Conservation (phyloP, 2,329 filamentous ascomycete species). For the Exophiala calicioides region DNA sequence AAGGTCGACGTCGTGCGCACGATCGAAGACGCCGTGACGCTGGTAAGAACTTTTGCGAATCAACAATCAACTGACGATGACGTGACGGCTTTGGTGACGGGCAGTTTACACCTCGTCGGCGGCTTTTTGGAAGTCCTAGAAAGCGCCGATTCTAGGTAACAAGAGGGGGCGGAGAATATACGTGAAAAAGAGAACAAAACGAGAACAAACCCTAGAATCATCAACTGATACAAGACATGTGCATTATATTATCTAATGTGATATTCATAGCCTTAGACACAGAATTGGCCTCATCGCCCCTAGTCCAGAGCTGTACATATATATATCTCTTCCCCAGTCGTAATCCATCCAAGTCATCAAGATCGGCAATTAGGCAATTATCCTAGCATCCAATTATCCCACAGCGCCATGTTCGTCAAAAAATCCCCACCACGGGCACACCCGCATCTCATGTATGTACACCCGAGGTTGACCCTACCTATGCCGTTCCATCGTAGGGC, state of each 20-base stretch:
- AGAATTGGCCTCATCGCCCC: not conserved
- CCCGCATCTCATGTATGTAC: not conserved
- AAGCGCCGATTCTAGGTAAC: not conserved
- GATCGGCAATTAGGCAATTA: too few relatives aligned
- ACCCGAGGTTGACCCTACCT: not conserved
- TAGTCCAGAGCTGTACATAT: too few relatives aligned
- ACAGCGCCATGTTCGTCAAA: too few relatives aligned
- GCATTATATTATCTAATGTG: not conserved
- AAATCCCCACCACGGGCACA: not conserved
- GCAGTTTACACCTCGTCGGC: constrained; percentile 81
- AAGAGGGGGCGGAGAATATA: not conserved
- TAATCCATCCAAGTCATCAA: too few relatives aligned
- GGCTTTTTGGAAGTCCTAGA: constrained; percentile 74
- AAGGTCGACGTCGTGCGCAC: constrained; percentile 62
- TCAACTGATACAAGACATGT: constrained; percentile 8
- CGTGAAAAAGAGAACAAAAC: not conserved
- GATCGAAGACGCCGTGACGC: constrained; percentile 68
- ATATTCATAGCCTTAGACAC: not conserved
- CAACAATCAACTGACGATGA: constrained; percentile 37
- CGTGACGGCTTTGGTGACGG: constrained; percentile 71
- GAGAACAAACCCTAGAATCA: not conserved
- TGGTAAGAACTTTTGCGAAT: constrained; percentile 52
- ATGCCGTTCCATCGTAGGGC: constrained; percentile 12
- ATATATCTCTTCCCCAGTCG: too few relatives aligned
- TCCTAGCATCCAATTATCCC: too few relatives aligned